phyloP scores from a whole-genome alignment of 768 basidiomycete species.

The Amanita exitialis region DNA sequence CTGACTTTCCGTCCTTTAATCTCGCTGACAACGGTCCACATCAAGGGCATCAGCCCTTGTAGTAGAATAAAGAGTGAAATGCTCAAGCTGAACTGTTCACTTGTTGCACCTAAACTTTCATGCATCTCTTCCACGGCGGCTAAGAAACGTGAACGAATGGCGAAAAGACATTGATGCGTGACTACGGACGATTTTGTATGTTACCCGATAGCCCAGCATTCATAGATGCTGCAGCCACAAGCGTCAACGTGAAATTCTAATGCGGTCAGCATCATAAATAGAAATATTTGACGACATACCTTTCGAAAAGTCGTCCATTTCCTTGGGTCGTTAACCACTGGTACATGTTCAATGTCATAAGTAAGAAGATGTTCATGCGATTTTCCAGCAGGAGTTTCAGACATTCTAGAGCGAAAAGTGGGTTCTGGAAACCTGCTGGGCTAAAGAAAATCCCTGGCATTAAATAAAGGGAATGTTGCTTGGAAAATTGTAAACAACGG shows the following conservation, averaged over 20 bases:
- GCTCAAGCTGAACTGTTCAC: slow-evolving; percentile 53
- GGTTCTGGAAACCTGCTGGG: neutral
- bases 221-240: slow-evolving; percentile 43
- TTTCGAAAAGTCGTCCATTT: slow-evolving; percentile 48
- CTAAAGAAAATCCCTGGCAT: no score
- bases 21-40: slow-evolving; percentile 67
- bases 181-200: slow-evolving; percentile 52
- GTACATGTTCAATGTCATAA: slow-evolving; percentile 40
- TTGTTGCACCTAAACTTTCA: slow-evolving; percentile 46
- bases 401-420: neutral
- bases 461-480: no score
- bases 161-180: neutral
- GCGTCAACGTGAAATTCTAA: slow-evolving; percentile 33
- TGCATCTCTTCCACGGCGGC: slow-evolving; percentile 58
- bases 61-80: slow-evolving; percentile 65
- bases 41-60: slow-evolving; percentile 56
- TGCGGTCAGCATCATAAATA: neutral
- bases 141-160: slow-evolving; percentile 14
- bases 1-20: slow-evolving; percentile 65
- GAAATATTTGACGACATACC: slow-evolving; percentile 20
- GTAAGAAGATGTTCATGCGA: slow-evolving; percentile 4
- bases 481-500: no score
- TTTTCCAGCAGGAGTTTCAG: neutral
- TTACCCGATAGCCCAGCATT: slow-evolving; percentile 48
- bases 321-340: slow-evolving; percentile 53